phyloP scores from a whole-genome alignment of 371 early-diverging fungal genomes.

The Coemansia sp. region DNA sequence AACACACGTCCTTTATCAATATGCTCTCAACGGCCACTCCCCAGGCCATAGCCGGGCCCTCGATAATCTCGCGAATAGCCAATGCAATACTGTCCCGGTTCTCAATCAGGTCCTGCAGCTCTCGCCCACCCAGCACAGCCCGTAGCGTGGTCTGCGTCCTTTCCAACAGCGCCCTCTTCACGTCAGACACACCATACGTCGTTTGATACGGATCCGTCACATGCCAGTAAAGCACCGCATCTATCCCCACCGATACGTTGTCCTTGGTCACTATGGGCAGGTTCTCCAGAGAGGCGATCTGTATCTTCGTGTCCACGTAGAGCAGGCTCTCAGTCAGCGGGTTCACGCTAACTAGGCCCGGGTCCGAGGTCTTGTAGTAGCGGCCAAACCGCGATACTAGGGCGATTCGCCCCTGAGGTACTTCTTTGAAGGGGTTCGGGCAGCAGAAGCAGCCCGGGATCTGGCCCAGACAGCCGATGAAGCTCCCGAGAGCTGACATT shows the following conservation, averaged over 20 bases:
- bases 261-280: conserved; percentile 89
- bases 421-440: conserved; percentile 74
- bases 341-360: conserved; percentile 82
- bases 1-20: conserved; percentile 83
- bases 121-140: conserved; percentile 65
- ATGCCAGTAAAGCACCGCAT: conserved; percentile 84
- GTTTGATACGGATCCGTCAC: conserved; percentile 82
- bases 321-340: conserved; percentile 66
- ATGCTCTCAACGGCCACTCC: conserved; percentile 75
- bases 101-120: conserved; percentile 77
- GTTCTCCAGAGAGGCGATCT: conserved; percentile 66
- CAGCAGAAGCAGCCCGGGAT: conserved; percentile 67
- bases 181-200: conserved; percentile 70
- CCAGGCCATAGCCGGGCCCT: conserved; percentile 70
- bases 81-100: conserved; percentile 82
- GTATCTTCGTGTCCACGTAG: conserved; percentile 74
- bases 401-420: conserved; percentile 67
- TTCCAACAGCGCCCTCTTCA: conserved; percentile 74
- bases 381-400: conserved; percentile 79
- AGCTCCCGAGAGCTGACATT: conserved; percentile 50
- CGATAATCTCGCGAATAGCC: conserved; percentile 77
- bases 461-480: conserved; percentile 55
- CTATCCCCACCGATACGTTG: conserved; percentile 79
- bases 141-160: conserved; percentile 75
- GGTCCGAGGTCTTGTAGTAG: conserved; percentile 84